Base-by-base conservation (phyloP, 257 asterid species). In the Primulina huaijiensis region DNA sequence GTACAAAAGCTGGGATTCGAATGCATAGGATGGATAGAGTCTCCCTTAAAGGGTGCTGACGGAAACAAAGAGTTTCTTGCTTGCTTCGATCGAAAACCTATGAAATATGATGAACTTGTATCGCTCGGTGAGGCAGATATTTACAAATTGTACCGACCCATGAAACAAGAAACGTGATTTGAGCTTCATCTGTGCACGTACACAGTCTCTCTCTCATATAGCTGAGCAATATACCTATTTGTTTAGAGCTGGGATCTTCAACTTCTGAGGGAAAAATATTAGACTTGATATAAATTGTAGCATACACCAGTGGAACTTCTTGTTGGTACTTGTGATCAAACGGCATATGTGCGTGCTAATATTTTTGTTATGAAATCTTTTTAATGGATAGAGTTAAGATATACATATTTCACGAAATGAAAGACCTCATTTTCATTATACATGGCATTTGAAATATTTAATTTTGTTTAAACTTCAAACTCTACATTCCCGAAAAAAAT, bases 41-140 rank as follows among this genome's bases (percentile, higher is more conserved):
- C 97, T 14, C 99, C 97, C 21, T 67, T 91, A 67, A 89, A 87
- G 84, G 99, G 99, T 8, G 99, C 92, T n/a, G 97, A 91, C 14
- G 99, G 99, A 37, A 94, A 91, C 81, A 88, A 65, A 79, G 99
- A 94, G 75, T 94, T 94, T 76, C 82, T 89, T 55, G 96, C 97
- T 60, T 82, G 82, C 72, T 91, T 91, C 79, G 69, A 25, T 69
- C 86, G 90, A 33, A 68, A 69, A 67, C 71, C 73, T 58, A 12
- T 8, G 30, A 61, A 59, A 60, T 23, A 23, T 23, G 83, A 70
- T 25, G 10, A 75, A 63, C 71, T 59, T 53, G 56, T 16, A n/a
- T 20, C 78, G 6, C 43, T 55, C 55, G 35, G 74, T 21, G 60
- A 77, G 55, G 75, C 84, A 67, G 78, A 81, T 73, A 77, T 84